Evolutionary conservation across 2,329 filamentous ascomycete species (phyloP).

Genomic region (Macrophomina pseudophaseolina): DNA sequence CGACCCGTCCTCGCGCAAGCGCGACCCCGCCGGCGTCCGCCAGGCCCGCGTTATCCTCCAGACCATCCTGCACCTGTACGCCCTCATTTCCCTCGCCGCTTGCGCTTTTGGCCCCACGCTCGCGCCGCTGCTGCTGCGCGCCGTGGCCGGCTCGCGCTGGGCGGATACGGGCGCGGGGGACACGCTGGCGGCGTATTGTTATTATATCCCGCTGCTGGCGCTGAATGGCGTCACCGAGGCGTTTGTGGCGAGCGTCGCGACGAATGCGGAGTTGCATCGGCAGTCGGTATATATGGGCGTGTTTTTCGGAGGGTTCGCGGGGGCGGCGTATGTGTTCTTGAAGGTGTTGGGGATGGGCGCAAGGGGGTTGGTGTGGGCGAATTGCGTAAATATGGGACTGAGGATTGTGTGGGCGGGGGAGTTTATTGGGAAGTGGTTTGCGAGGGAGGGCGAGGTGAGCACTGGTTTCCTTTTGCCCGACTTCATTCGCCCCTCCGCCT

Average conservation of each 20-base stretch:
- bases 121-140: conserved; percentile 72
- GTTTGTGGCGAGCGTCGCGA: conserved; percentile 88
- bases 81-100: conserved; percentile 72
- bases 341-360: conserved; percentile 73
- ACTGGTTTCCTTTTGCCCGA: not conserved
- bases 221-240: conserved; percentile 91
- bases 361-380: conserved; percentile 81
- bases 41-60: conserved; percentile 60
- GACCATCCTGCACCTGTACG: conserved; percentile 73
- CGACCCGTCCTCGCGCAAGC: conserved; percentile 25
- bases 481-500: not conserved
- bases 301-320: conserved; percentile 78
- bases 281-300: conserved; percentile 85
- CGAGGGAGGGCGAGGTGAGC: conserved; percentile 29
- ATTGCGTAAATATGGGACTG: conserved; percentile 86
- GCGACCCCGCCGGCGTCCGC: conserved; percentile 30
- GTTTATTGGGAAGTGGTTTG: conserved; percentile 65
- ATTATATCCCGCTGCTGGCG: conserved; percentile 90
- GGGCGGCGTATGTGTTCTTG: conserved; percentile 76
- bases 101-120: conserved; percentile 75
- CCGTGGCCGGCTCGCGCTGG: conserved; percentile 82
- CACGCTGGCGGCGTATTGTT: conserved; percentile 81
- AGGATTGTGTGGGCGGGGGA: conserved; percentile 78
- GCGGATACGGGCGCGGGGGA: conserved; percentile 71
- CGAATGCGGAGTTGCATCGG: conserved; percentile 71